Base-by-base conservation (phyloP, 1,284 basidiomycete genomes). In the Amylostereum chailletii region DNA sequence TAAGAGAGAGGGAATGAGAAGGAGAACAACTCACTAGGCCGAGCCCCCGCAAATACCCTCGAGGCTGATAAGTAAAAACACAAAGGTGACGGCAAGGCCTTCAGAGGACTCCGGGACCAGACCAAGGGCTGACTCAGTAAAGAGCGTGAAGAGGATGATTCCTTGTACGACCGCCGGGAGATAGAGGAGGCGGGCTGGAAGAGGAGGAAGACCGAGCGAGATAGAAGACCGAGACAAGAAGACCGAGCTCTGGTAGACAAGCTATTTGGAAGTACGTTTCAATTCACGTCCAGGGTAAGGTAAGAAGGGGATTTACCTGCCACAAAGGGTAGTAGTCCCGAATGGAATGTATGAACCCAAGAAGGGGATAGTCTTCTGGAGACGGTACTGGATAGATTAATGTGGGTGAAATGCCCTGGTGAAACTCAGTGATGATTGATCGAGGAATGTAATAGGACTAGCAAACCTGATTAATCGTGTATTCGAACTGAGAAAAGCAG, bases 321-420 rank as follows among this genome's bases (percentile, higher is more conserved):
- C 91, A 93, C 39, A 95, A 77, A 4, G 94, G 94, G 65, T 98
- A 98, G 64, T 95, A 99, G 62, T 99, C 95, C 34, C 90, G 75
- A 33, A 95, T 76, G 1, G 82, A 85, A 58, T 89, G 82, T 56
- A 98, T 91, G 51, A 97, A 79, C 60, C 82, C 75, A 47, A 91
- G 65, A 42, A 94, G 59, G 59, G 85, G 72, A 61, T 83, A 70
- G 38, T 70, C 60, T 37, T 77, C 68, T 1, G 72, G 62, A 0
- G 74, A 67, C 0, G 95, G 95, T 8, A 96, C 76, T 1, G 91
- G 86, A 62, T 96, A 99, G 10, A 98, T 66, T 8, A 99, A 73
- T 0, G 93, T 97, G 0, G 95, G 94, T 8, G 92, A 81, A 8
- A 96, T 81, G 27, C 93, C 93, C 81, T 91, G 46, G 0, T 26